phyloP scores from a whole-genome alignment of 2,329 filamentous ascomycete genomes.

The Clonostachys rosea region DNA sequence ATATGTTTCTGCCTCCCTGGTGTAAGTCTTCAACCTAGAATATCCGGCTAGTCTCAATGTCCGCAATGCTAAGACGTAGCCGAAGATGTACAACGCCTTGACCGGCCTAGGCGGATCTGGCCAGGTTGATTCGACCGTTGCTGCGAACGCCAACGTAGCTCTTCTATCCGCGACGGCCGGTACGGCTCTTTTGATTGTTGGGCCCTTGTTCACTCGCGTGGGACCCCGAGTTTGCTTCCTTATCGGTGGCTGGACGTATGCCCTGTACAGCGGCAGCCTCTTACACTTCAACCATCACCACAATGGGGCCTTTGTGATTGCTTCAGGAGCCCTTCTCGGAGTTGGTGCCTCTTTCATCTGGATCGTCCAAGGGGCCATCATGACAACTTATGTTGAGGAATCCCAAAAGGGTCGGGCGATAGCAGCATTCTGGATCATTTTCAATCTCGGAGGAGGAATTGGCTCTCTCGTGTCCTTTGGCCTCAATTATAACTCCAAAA shows the following conservation, averaged over 20 bases:
- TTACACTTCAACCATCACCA: constrained; percentile 31
- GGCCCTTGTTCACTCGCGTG: constrained; percentile 33
- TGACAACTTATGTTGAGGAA: constrained; percentile 38
- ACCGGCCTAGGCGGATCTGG: constrained; percentile 37
- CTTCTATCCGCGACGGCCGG: constrained; percentile 33
- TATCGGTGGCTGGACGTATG: constrained; percentile 38
- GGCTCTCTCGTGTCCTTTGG: constrained; percentile 37
- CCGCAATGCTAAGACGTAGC: background rate
- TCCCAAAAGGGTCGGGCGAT: constrained; percentile 35
- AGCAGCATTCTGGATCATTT: constrained; percentile 37
- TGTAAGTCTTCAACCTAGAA: constrained; percentile 16
- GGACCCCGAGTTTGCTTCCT: constrained; percentile 35
- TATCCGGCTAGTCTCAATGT: background rate
- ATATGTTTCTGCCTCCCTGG: constrained; percentile 43
- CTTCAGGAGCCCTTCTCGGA: constrained; percentile 36
- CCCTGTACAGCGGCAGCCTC: constrained; percentile 36
- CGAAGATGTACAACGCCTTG: constrained; percentile 42
- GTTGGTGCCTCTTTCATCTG: constrained; percentile 37
- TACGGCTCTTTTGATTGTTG: constrained; percentile 35
- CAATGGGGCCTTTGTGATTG: constrained; percentile 38
- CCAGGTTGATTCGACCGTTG: constrained; percentile 35
- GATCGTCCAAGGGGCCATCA: constrained; percentile 41
- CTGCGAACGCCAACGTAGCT: constrained; percentile 39
- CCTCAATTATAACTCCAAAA: constrained; percentile 30
- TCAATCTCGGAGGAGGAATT: constrained; percentile 37